Evolutionary conservation across 2,329 filamentous ascomycete species (phyloP).

Genomic region (Fusarium sororula): DNA sequence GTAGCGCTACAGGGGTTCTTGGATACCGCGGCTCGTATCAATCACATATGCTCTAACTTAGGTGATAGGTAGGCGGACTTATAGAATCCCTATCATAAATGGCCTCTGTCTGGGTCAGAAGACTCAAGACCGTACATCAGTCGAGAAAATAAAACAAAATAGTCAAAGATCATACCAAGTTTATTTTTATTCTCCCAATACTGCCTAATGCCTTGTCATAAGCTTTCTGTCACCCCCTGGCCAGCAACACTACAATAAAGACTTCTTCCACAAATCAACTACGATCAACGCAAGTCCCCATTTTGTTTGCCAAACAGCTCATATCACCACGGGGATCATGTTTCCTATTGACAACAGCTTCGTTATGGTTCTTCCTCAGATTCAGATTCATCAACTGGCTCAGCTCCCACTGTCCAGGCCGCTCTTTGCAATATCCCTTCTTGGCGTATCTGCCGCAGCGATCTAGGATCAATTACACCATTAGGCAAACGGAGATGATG

Average conservation of each 20-base stretch:
- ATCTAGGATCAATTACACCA: constrained; percentile 4
- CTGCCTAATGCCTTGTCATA: not conserved
- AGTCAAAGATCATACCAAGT: not conserved
- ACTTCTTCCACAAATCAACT: not conserved
- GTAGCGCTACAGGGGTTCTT: constrained; percentile 11
- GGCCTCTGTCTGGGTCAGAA: not conserved
- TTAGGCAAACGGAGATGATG: not conserved
- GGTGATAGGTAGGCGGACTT: too few relatives aligned
- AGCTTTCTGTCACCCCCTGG: not conserved
- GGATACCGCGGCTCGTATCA: constrained; percentile 29
- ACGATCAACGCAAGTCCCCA: not conserved
- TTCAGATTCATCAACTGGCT: not conserved
- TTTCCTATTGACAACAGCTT: not conserved
- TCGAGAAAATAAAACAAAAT: not conserved
- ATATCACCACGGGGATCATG: not conserved
- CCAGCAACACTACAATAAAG: not conserved
- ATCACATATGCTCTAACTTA: not conserved
- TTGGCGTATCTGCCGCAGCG: not conserved
- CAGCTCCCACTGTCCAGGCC: not conserved
- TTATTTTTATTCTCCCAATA: not conserved
- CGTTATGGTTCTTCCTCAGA: not conserved
- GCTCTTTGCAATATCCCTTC: not conserved
- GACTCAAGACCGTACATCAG: not conserved
- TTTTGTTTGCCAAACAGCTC: not conserved
- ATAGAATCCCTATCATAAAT: constrained; percentile 10